Evolutionary conservation across 805 yeast species (phyloP).

Genomic region (Maudiozyma turicensis): DNA sequence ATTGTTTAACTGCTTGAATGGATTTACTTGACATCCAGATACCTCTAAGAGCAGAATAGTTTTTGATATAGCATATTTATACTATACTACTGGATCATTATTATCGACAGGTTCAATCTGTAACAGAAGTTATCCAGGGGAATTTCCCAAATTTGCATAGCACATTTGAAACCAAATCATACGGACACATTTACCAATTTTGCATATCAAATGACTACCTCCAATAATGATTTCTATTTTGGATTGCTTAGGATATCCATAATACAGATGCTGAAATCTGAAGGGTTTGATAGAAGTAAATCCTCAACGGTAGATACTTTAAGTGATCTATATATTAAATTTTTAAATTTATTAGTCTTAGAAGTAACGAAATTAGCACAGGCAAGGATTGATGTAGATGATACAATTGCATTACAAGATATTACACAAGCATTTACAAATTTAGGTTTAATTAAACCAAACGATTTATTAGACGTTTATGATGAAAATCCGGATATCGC

Average conservation of each 20-base stretch:
- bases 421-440: conserved; percentile 60
- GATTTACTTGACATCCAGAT: too few relatives aligned
- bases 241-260: conserved; percentile 40
- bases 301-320: conserved; percentile 62
- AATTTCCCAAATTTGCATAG: too few relatives aligned
- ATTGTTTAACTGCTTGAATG: too few relatives aligned
- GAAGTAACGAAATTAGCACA: conserved; percentile 44
- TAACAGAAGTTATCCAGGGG: too few relatives aligned
- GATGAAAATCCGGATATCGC: conserved; percentile 37
- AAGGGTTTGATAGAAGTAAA: conserved; percentile 75
- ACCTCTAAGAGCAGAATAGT: too few relatives aligned
- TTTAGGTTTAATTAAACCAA: conserved; percentile 53
- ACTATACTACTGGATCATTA: too few relatives aligned
- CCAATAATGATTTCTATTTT: conserved; percentile 35
- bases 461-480: conserved; percentile 42
- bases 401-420: conserved; percentile 48
- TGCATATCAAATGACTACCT: conserved; percentile 10
- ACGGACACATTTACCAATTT: too few relatives aligned
- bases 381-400: conserved; percentile 34
- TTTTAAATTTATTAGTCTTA: conserved; percentile 43
- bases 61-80: too few relatives aligned
- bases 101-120: too few relatives aligned
- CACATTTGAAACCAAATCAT: too few relatives aligned
- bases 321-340: conserved; percentile 67
- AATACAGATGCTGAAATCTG: conserved; percentile 53